These are phyloP conservation scores for Angomonas ambiguus DNA, from an alignment of 208 protist species.

Conservation along the genomic window DNA sequence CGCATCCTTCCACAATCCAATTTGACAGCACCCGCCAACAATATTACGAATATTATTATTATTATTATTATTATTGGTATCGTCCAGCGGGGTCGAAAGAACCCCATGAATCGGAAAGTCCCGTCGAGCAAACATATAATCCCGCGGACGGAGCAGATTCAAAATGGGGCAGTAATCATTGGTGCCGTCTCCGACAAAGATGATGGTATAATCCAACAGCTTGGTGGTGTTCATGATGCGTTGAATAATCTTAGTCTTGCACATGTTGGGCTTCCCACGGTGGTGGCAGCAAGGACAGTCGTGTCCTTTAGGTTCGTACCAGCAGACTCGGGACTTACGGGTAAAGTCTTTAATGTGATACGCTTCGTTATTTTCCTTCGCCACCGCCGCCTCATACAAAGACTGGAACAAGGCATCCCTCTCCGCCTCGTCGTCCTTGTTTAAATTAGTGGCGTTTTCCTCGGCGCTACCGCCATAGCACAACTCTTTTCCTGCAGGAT, in stretches of 20 bases:
- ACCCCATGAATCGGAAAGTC: conserved; percentile 55
- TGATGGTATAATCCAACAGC: conserved; percentile 82
- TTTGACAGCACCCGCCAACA: conserved; percentile 66
- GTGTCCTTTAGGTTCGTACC: conserved; percentile 77
- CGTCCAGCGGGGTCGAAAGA: conserved; percentile 21
- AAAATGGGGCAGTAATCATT: conserved; percentile 86
- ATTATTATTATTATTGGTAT: background rate
- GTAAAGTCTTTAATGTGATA: background rate
- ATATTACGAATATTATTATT: background rate
- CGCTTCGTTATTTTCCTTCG: background rate
- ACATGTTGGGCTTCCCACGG: conserved; percentile 73
- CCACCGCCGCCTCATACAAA: background rate
- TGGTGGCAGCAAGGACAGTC: conserved; percentile 50
- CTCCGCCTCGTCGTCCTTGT: conserved; percentile 38
- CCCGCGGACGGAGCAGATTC: conserved; percentile 71
- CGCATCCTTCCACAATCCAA: conserved; percentile 65
- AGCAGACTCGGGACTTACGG: conserved; percentile 54
- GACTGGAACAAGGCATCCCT: conserved; percentile 41
- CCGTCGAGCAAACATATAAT: conserved; percentile 72
- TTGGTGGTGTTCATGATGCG: conserved; percentile 60
- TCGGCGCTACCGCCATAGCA: conserved; percentile 16
- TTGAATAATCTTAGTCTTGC: conserved; percentile 78
- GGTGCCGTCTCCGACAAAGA: conserved; percentile 80
- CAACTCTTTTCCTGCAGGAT: background rate
- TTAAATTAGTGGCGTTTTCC: conserved; percentile 13